Evolutionary conservation across 345 rosid genomes (phyloP).

Genomic region (Eucalyptus sp.): DNA sequence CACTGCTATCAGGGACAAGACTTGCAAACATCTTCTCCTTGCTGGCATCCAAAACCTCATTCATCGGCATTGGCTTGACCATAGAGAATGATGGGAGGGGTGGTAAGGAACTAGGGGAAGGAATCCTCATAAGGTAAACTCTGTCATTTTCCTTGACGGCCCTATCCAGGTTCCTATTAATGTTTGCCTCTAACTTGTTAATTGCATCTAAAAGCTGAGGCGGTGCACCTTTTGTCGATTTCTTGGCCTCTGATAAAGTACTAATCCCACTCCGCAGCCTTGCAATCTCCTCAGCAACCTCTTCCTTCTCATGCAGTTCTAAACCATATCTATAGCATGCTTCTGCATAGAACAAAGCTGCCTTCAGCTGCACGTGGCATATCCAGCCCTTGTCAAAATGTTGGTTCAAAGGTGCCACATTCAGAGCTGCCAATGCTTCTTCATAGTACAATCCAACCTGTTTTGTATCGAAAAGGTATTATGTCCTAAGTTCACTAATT

Average conservation of each 20-base stretch:
- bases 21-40: slow-evolving; percentile 89
- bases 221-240: slow-evolving; percentile 74
- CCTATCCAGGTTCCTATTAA: slow-evolving; percentile 72
- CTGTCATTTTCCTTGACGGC: slow-evolving; percentile 97
- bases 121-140: slow-evolving; percentile 97
- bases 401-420: slow-evolving; percentile 66
- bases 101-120: slow-evolving; percentile 67
- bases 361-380: slow-evolving; percentile 87
- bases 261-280: slow-evolving; percentile 62
- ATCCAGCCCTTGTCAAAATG: slow-evolving; percentile 95
- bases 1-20: slow-evolving; percentile 95
- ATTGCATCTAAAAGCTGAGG: slow-evolving; percentile 82
- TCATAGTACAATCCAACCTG: slow-evolving; percentile 91
- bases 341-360: slow-evolving; percentile 69
- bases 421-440: slow-evolving; percentile 78
- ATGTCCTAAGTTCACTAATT: not conserved
- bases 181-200: slow-evolving; percentile 63
- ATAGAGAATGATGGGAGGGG: slow-evolving; percentile 78
- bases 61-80: slow-evolving; percentile 90
- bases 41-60: slow-evolving; percentile 87
- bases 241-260: slow-evolving; percentile 70
- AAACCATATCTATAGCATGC: slow-evolving; percentile 80
- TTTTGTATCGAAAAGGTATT: not conserved
- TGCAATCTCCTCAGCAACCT: slow-evolving; percentile 89
- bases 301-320: slow-evolving; percentile 96